Percentiles rank a stretch among this genome's conserved stretches.
Evolutionary conservation across 306 rosid genomes (phyloP).

Genomic region (Lathyrus aphaca): DNA sequence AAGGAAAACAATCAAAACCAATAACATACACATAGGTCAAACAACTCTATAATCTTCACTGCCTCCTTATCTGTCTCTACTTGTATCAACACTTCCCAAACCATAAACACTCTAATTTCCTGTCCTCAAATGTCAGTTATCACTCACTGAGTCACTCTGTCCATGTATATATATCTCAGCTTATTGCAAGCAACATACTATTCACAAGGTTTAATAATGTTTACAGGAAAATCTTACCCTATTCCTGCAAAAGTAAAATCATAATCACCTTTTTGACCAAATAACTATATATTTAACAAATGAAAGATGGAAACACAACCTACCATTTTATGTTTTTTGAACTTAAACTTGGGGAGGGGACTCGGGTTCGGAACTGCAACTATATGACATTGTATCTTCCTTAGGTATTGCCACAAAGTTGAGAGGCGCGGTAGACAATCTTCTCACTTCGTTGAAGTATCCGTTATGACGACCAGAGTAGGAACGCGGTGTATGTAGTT

Average conservation of each 20-base stretch:
- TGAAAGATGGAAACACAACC: conserved; percentile 4
- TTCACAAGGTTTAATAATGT: conserved; percentile 56
- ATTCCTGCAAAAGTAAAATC: conserved; percentile 53
- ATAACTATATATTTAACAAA: conserved; percentile 3
- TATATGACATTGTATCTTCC: conserved; percentile 91
- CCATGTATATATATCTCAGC: conserved; percentile 56
- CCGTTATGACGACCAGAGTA: conserved; percentile 93
- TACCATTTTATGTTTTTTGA: conserved; percentile 44
- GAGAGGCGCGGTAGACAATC: conserved; percentile 82
- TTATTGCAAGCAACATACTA: conserved; percentile 64
- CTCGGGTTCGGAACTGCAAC: conserved; percentile 88
- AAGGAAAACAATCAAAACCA: conserved; percentile 49
- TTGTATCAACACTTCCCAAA: conserved; percentile 45
- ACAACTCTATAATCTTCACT: conserved; percentile 44
- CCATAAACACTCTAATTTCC: conserved; percentile 46
- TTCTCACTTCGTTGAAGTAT: conserved; percentile 79
- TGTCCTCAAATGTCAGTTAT: conserved; percentile 55
- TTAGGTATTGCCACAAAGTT: conserved; percentile 85
- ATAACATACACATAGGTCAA: conserved; percentile 46
- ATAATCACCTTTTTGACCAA: not conserved
- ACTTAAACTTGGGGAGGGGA: conserved; percentile 77
- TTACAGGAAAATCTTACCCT: conserved; percentile 44
- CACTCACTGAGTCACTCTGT: conserved; percentile 36
- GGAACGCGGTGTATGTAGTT: conserved; percentile 82
- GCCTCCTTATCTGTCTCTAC: conserved; percentile 48